These are phyloP conservation scores for Mycena albidolilacea DNA, from an alignment of 768 basidiomycete genomes.

Conservation along the genomic window DNA sequence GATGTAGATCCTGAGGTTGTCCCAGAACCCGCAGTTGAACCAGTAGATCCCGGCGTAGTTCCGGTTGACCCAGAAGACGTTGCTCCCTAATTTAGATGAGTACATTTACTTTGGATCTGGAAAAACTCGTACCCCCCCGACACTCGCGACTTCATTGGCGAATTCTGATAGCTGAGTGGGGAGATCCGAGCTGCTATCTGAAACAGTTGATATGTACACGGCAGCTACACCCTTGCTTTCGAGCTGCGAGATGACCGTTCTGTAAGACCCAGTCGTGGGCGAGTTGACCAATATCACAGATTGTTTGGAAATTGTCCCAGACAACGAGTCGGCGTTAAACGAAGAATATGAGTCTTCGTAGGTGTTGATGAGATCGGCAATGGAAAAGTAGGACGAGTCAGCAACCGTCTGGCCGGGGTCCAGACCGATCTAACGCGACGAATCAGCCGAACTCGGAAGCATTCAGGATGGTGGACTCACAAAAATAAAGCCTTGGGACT, in stretches of 20 bases:
- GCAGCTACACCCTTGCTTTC: conserved; percentile 23
- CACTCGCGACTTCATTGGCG: conserved; percentile 25
- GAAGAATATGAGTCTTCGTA: conserved; percentile 33
- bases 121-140: conserved; percentile 6
- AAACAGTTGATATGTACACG: conserved; percentile 26
- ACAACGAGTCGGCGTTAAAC: conserved; percentile 22
- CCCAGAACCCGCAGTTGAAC: background rate
- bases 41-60: background rate
- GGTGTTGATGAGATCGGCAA: conserved; percentile 36
- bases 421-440: conserved; percentile 16
- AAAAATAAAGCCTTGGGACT: conserved; percentile 29
- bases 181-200: background rate
- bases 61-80: background rate
- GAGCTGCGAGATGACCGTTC: conserved; percentile 23
- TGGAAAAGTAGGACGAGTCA: conserved; percentile 9
- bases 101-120: background rate
- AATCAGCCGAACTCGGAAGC: background rate
- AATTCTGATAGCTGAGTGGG: conserved; percentile 24
- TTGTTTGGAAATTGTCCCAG: conserved; percentile 30
- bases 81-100: background rate
- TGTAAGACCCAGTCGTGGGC: conserved; percentile 4
- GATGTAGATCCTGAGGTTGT: too few relatives aligned
- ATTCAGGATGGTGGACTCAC: background rate
- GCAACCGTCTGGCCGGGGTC: conserved; percentile 20
- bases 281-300: background rate